Percentiles rank a stretch among this genome's conserved stretches.
phyloP scores from a whole-genome alignment of 768 basidiomycete genomes.

The Tricholomella constricta region DNA sequence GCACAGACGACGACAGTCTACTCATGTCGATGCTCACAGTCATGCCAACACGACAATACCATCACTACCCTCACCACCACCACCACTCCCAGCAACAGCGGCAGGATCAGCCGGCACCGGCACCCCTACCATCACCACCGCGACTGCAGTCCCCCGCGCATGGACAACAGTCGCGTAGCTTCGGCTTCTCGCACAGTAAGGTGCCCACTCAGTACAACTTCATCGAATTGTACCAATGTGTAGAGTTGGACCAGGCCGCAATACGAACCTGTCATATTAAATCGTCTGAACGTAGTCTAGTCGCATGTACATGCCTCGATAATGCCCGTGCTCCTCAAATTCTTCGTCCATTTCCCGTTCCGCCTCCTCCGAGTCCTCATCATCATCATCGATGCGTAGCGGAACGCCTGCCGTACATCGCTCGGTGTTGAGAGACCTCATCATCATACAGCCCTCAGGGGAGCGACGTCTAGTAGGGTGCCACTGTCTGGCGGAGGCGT shows the following conservation, averaged over 20 bases:
- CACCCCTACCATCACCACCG: too few species aligned
- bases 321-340: slow-evolving; percentile 51
- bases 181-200: too few species aligned
- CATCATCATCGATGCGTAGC: slow-evolving; percentile 29
- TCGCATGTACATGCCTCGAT: slow-evolving; percentile 38
- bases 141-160: too few species aligned
- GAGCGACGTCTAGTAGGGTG: slow-evolving; percentile 6
- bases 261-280: slow-evolving; percentile 58
- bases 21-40: too few species aligned
- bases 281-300: neutral
- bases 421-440: slow-evolving; percentile 8
- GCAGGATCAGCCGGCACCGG: too few species aligned
- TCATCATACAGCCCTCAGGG: slow-evolving; percentile 12
- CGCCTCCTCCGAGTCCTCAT: slow-evolving; percentile 36
- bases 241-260: slow-evolving; percentile 54
- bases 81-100: too few species aligned
- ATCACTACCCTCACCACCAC: too few species aligned
- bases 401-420: slow-evolving; percentile 17
- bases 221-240: slow-evolving; percentile 57
- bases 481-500: neutral
- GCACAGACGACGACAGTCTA: too few species aligned
- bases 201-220: too few species aligned
- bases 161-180: too few species aligned
- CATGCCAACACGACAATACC: too few species aligned
- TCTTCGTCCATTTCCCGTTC: slow-evolving; percentile 41